Evolutionary conservation across 2,329 filamentous ascomycete species (phyloP).

Genomic region (Penicillium sp.): DNA sequence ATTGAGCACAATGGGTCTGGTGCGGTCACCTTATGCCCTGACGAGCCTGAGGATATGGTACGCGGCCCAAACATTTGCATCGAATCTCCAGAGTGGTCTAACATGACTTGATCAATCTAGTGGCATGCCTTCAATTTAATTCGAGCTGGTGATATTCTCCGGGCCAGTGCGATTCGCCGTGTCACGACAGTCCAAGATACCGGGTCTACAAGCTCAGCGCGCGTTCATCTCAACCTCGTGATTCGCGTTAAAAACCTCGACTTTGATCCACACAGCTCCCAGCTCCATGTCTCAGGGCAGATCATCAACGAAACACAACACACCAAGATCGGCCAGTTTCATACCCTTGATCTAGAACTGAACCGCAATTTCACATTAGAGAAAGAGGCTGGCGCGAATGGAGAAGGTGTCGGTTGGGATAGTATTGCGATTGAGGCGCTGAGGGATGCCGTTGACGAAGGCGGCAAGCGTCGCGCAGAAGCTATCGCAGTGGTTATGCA

Average conservation of each 20-base stretch:
- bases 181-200: constrained; percentile 62
- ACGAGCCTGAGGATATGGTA: constrained; percentile 77
- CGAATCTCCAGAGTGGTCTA: constrained; percentile 4
- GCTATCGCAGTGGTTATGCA: constrained; percentile 93
- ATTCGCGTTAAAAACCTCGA: constrained; percentile 67
- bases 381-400: constrained; percentile 63
- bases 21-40: constrained; percentile 65
- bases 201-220: constrained; percentile 63
- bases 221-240: constrained; percentile 65
- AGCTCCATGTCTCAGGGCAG: constrained; percentile 68
- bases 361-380: constrained; percentile 84
- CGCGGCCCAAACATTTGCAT: neutral
- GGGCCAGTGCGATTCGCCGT: constrained; percentile 66
- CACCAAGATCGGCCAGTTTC: constrained; percentile 67
- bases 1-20: constrained; percentile 69
- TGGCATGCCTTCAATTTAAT: constrained; percentile 78
- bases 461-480: constrained; percentile 70
- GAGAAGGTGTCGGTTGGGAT: constrained; percentile 71
- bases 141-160: constrained; percentile 63
- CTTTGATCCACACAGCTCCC: constrained; percentile 68
- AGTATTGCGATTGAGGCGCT: constrained; percentile 79
- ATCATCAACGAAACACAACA: constrained; percentile 67
- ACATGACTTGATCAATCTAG: constrained; percentile 37
- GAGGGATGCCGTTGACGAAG: constrained; percentile 72
- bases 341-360: constrained; percentile 81